phyloP scores from a whole-genome alignment of 352 stramenopile species.

The Phytophthora ramorum region DNA sequence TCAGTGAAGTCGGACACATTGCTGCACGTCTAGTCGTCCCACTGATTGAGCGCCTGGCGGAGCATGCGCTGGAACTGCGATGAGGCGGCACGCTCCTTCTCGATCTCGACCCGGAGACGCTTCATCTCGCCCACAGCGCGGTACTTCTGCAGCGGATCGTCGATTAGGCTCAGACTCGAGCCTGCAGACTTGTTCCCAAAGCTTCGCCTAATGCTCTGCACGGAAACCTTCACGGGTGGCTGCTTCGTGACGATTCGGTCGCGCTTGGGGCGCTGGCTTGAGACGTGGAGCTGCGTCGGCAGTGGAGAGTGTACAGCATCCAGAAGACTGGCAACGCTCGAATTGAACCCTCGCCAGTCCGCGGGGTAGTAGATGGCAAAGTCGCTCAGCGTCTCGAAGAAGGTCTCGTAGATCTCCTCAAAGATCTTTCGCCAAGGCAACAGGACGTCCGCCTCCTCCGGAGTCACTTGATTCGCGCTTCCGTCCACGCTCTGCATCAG shows the following conservation, averaged over 20 bases:
- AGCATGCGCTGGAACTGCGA: conserved; percentile 71
- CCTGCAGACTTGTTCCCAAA: conserved; percentile 32
- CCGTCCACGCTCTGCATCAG: conserved; percentile 25
- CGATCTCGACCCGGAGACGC: conserved; percentile 59
- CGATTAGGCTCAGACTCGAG: conserved; percentile 7
- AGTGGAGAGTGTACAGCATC: conserved; percentile 11
- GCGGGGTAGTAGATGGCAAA: conserved; percentile 53
- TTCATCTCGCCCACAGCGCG: conserved; percentile 43
- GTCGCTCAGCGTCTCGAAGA: conserved; percentile 63
- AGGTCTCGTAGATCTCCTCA: conserved; percentile 64
- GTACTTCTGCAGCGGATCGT: conserved; percentile 34
- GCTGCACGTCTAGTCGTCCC: conserved; percentile 37
- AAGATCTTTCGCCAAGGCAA: conserved; percentile 71
- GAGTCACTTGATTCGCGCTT: conserved; percentile 16
- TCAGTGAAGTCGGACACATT: background rate
- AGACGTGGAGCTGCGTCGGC: background rate
- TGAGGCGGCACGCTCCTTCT: conserved; percentile 52
- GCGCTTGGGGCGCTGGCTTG: conserved; percentile 7
- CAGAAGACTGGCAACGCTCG: conserved; percentile 17
- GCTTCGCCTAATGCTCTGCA: conserved; percentile 48
- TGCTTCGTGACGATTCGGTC: conserved; percentile 12
- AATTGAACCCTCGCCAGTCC: conserved; percentile 27
- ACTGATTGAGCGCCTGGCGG: conserved; percentile 56
- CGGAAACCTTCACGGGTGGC: conserved; percentile 28
- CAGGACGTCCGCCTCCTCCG: conserved; percentile 26